Conservation (phyloP, 345 rosid species). For the Lepidium aucheri region DNA sequence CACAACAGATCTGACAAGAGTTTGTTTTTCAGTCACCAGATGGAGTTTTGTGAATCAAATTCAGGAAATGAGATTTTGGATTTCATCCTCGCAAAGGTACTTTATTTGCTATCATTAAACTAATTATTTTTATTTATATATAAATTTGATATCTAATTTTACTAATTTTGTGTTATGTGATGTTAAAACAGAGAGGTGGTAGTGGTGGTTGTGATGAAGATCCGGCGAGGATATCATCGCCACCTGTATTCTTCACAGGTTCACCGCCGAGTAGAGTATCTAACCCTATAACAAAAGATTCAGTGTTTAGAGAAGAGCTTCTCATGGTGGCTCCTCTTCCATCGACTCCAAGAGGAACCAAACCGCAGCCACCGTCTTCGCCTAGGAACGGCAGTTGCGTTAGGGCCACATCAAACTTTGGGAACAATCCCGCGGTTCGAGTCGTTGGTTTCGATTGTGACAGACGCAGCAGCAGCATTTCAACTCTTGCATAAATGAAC, state of each 20-base stretch:
- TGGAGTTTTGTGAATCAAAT: slow-evolving; percentile 40
- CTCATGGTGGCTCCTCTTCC: slow-evolving; percentile 21
- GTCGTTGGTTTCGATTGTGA: slow-evolving; percentile 93
- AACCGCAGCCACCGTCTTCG: slow-evolving; percentile 43
- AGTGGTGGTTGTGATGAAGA: slow-evolving; percentile 39
- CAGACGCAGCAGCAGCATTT: slow-evolving; percentile 43
- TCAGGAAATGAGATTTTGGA: slow-evolving; percentile 63
- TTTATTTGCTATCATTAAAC: too few relatives aligned
- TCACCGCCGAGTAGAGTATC: slow-evolving; percentile 99
- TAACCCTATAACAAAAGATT: slow-evolving; percentile 94
- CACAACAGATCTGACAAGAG: background rate
- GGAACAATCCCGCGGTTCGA: slow-evolving; percentile 74
- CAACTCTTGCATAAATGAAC: slow-evolving; percentile 53
- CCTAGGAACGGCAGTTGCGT: slow-evolving; percentile 55
- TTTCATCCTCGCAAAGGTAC: slow-evolving; percentile 65
- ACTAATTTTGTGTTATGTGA: background rate
- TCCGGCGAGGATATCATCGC: background rate
- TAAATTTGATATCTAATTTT: background rate
- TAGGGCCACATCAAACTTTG: slow-evolving; percentile 35
- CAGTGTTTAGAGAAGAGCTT: slow-evolving; percentile 57
- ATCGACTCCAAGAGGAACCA: slow-evolving; percentile 1
- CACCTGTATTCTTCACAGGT: slow-evolving; percentile 81
- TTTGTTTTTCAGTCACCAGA: slow-evolving; percentile 52
- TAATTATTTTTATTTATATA: too few relatives aligned
- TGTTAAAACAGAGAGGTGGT: slow-evolving; percentile 45